Evolutionary conservation across 2,329 filamentous ascomycete genomes (phyloP).

Genomic region (Atkinsonella hypoxylon): DNA sequence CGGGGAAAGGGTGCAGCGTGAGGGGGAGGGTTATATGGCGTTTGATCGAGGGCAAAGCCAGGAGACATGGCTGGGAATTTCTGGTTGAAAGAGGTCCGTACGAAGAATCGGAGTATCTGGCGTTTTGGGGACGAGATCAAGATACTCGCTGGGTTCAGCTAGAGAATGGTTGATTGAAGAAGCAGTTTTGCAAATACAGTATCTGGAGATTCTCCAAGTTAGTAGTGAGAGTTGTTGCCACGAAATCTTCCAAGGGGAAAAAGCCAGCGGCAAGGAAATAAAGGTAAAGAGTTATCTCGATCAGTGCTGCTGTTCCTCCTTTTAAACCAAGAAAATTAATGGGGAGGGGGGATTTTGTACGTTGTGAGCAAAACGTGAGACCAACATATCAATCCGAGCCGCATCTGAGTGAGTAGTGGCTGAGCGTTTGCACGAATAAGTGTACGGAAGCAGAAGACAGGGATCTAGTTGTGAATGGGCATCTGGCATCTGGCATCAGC

Average conservation of each 20-base stretch:
- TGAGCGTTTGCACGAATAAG: background rate
- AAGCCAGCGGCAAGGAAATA: background rate
- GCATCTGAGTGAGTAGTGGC: conserved; percentile 1
- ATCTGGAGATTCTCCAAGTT: background rate
- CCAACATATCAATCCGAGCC: background rate
- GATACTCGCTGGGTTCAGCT: background rate
- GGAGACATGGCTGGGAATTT: background rate
- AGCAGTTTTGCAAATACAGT: background rate
- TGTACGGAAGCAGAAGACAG: background rate
- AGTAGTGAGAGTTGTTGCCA: background rate
- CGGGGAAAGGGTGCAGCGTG: conserved; percentile 10
- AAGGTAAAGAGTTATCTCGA: background rate
- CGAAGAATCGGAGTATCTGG: too few species aligned
- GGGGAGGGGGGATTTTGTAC: background rate
- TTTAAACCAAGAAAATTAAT: background rate
- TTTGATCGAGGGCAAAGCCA: background rate
- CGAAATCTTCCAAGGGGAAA: background rate
- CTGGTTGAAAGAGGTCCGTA: too few species aligned
- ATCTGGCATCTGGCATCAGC: conserved; percentile 4
- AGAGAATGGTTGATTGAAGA: background rate
- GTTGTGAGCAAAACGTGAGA: conserved; percentile 5
- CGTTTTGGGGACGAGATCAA: background rate
- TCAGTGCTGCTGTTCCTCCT: background rate
- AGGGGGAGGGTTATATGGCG: background rate
- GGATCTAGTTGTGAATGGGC: background rate